phyloP scores from a whole-genome alignment of 305 asterid genomes.

The Plantago coronopus region DNA sequence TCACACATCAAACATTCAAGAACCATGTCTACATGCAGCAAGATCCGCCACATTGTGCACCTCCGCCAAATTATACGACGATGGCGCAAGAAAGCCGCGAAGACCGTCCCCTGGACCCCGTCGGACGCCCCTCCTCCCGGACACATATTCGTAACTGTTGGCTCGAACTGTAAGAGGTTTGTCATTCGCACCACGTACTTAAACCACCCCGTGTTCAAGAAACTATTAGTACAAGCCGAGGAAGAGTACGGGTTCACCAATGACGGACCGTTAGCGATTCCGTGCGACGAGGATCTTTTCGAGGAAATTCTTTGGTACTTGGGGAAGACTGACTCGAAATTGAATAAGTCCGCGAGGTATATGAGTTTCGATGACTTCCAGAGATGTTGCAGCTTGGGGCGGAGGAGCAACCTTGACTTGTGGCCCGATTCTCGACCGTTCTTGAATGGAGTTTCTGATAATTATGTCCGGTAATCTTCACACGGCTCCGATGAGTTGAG shows the following conservation, averaged over 20 bases:
- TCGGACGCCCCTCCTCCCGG: constrained; percentile 69
- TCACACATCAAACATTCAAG: neutral
- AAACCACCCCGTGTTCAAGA: constrained; percentile 72
- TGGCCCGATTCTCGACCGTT: constrained; percentile 70
- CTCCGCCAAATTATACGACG: constrained; percentile 70
- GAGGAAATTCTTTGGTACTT: constrained; percentile 59
- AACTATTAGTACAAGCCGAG: constrained; percentile 57
- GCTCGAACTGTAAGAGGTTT: constrained; percentile 46
- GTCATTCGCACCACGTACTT: constrained; percentile 59
- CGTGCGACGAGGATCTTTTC: constrained; percentile 67
- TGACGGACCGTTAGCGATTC: constrained; percentile 69
- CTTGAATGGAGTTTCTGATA: constrained; percentile 46
- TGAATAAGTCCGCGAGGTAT: constrained; percentile 34
- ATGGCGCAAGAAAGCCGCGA: constrained; percentile 74
- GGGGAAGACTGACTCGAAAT: constrained; percentile 44
- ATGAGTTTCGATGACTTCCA: constrained; percentile 62
- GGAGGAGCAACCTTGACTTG: constrained; percentile 46
- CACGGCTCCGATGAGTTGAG: too few species aligned
- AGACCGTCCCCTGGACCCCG: constrained; percentile 38
- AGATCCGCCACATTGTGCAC: constrained; percentile 71
- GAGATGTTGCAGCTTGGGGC: constrained; percentile 49
- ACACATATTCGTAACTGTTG: constrained; percentile 69
- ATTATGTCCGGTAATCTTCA: constrained; percentile 16
- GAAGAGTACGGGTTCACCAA: constrained; percentile 70
- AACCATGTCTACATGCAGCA: constrained; percentile 64